These are phyloP conservation scores for Tylopilus sp. DNA, from an alignment of 768 basidiomycete genomes.

Conservation along the genomic window DNA sequence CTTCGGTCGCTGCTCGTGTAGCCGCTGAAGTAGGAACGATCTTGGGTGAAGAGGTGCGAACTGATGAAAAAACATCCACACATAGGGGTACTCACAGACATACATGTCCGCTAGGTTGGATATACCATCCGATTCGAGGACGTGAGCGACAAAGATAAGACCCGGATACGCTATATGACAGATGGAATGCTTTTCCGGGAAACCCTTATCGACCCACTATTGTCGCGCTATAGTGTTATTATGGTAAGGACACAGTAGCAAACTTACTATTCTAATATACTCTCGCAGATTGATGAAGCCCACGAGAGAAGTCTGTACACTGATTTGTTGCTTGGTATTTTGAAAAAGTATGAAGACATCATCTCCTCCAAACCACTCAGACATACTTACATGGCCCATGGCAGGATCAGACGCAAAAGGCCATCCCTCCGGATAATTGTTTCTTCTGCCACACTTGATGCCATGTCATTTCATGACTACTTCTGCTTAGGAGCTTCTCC, in stretches of 20 bases:
- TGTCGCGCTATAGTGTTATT: conserved; percentile 91
- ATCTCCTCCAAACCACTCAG: background rate
- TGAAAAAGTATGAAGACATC: conserved; percentile 73
- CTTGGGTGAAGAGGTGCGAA: conserved; percentile 79
- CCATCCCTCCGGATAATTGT: conserved; percentile 88
- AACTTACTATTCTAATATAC: background rate
- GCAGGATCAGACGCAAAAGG: conserved; percentile 86
- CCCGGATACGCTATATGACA: conserved; percentile 93
- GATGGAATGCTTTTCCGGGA: conserved; percentile 98
- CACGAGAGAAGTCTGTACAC: conserved; percentile 97
- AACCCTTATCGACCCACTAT: conserved; percentile 84
- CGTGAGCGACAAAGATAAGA: conserved; percentile 77
- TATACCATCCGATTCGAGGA: conserved; percentile 98
- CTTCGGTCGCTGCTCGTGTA: conserved; percentile 87
- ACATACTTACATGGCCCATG: conserved; percentile 1
- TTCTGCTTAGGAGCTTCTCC: conserved; percentile 65
- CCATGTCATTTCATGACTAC: conserved; percentile 82
- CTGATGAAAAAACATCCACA: background rate
- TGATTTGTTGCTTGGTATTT: conserved; percentile 83
- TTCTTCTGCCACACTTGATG: conserved; percentile 96
- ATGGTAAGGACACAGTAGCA: conserved; percentile 59
- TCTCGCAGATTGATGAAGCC: conserved; percentile 85
- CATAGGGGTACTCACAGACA: background rate
- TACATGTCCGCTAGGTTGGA: conserved; percentile 63
- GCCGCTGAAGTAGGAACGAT: conserved; percentile 88